A percentile compares a stretch with the other conserved stretches of the same genome.
These are phyloP conservation scores for Trichoderma koningii DNA, from an alignment of 2,329 filamentous ascomycete genomes.

Conservation along the genomic window DNA sequence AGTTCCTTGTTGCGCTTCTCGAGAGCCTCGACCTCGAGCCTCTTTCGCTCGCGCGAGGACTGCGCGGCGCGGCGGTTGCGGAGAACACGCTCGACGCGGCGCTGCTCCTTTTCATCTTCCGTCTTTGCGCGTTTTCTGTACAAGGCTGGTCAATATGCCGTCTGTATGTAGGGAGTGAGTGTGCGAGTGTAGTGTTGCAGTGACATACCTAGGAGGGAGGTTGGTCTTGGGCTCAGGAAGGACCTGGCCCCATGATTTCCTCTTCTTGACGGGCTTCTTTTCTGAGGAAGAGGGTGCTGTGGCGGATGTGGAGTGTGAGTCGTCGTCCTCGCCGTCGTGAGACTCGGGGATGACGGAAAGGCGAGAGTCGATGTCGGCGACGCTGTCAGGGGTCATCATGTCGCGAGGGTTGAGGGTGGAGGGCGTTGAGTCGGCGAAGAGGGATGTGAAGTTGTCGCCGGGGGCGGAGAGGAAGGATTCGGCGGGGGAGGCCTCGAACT, in stretches of 20 bases:
- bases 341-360: conserved; percentile 34
- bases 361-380: conserved; percentile 36
- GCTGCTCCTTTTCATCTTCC: conserved; percentile 97
- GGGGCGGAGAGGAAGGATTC: conserved; percentile 57
- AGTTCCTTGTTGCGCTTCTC: conserved; percentile 74
- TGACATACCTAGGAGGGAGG: conserved; percentile 77
- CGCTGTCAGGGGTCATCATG: conserved; percentile 53
- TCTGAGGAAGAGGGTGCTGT: conserved; percentile 41
- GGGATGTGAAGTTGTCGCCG: conserved; percentile 51
- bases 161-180: background rate
- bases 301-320: background rate
- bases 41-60: conserved; percentile 92
- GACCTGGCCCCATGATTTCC: conserved; percentile 98
- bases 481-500: conserved; percentile 56
- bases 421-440: conserved; percentile 46
- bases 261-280: conserved; percentile 84
- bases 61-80: conserved; percentile 94
- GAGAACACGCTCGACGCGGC: conserved; percentile 93
- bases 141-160: conserved; percentile 31
- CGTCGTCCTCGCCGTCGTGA: background rate
- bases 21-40: conserved; percentile 82
- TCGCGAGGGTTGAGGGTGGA: conserved; percentile 50
- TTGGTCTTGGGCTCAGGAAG: conserved; percentile 96
- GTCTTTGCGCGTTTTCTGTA: conserved; percentile 93
- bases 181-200: background rate